Base-by-base conservation (phyloP, 2,329 filamentous ascomycete species). In the Orbilia blumenaviensis region DNA sequence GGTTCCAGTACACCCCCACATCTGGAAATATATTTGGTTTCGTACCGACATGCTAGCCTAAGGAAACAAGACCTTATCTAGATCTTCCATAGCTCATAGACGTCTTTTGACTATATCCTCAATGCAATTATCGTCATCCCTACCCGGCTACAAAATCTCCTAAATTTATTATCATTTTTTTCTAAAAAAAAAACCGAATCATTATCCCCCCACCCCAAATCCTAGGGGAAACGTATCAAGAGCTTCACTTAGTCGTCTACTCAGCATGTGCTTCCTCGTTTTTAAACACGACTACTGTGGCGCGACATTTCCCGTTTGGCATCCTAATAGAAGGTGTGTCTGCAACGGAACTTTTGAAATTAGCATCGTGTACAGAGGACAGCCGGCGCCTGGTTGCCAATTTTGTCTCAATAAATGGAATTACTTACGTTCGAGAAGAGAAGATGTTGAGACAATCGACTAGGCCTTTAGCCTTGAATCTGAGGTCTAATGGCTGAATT, bases 221-320 rank as follows among this genome's bases (percentile, higher is more conserved):
- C n/a, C n/a, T n/a, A n/a, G n/a, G n/a, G n/a, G n/a, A n/a, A n/a
- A n/a, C n/a, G n/a, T n/a, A n/a, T n/a, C n/a, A n/a, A n/a, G n/a
- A n/a, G n/a, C n/a, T n/a, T n/a, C n/a, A n/a, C n/a, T n/a, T n/a
- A n/a, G n/a, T n/a, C n/a, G n/a, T n/a, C n/a, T n/a, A n/a, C n/a
- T n/a, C 16, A 32, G 9, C 10, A 68, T 68, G 50, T 68, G 64
- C 12, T 52, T 60, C 18, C 52, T 48, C 52, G 52, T 14, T 9
- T 50, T 38, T 14, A 32, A 60, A 14, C 64, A 68, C 21, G 27
- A 44, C 12, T 60, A 60, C 25, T 68, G 64, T 52, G 3, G 18
- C n/a, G n/a, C 36, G n/a, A 21, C 9, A 0, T 68, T 60, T n/a
- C 38, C 52, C 4, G 36, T 61, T 3, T 68, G 52, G 6, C 41